phyloP scores from a whole-genome alignment of 495 filamentous ascomycete genomes.

The Lasiosphaeria hispida region DNA sequence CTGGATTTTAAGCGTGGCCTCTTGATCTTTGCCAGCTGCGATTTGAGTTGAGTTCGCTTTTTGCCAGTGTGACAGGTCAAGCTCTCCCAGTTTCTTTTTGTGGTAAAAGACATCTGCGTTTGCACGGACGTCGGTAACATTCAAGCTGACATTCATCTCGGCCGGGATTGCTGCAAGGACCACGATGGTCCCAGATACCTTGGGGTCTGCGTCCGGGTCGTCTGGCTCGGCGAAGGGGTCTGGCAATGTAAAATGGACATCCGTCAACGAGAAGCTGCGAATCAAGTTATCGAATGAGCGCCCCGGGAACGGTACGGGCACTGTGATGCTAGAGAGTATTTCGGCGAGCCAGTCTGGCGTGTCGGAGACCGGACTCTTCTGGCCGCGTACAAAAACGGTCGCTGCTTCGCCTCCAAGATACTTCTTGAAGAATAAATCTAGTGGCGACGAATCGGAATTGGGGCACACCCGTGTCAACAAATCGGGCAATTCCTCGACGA shows the following conservation, averaged over 20 bases:
- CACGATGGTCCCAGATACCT: slow-evolving; percentile 76
- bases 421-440: slow-evolving; percentile 76
- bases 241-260: slow-evolving; percentile 82
- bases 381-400: slow-evolving; percentile 77
- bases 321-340: slow-evolving; percentile 73
- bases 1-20: slow-evolving; percentile 63
- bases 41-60: slow-evolving; percentile 73
- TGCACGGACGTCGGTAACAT: slow-evolving; percentile 72
- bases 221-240: slow-evolving; percentile 71
- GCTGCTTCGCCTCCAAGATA: slow-evolving; percentile 78
- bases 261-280: slow-evolving; percentile 76
- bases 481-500: slow-evolving; percentile 68
- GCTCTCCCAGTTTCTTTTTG: slow-evolving; percentile 66
- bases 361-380: slow-evolving; percentile 57
- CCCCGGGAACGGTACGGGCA: slow-evolving; percentile 82
- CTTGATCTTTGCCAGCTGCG: slow-evolving; percentile 48
- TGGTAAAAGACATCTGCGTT: slow-evolving; percentile 76
- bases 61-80: slow-evolving; percentile 81
- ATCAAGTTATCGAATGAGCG: slow-evolving; percentile 76
- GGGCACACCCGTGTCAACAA: slow-evolving; percentile 70
- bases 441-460: slow-evolving; percentile 68
- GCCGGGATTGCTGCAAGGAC: slow-evolving; percentile 73
- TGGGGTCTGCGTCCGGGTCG: slow-evolving; percentile 70
- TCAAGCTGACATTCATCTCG: slow-evolving; percentile 78
- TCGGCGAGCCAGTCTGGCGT: slow-evolving; percentile 80